Percentiles rank a stretch among this genome's conserved stretches.
Conservation (phyloP, 768 basidiomycete genomes). For the Mycena pura region DNA sequence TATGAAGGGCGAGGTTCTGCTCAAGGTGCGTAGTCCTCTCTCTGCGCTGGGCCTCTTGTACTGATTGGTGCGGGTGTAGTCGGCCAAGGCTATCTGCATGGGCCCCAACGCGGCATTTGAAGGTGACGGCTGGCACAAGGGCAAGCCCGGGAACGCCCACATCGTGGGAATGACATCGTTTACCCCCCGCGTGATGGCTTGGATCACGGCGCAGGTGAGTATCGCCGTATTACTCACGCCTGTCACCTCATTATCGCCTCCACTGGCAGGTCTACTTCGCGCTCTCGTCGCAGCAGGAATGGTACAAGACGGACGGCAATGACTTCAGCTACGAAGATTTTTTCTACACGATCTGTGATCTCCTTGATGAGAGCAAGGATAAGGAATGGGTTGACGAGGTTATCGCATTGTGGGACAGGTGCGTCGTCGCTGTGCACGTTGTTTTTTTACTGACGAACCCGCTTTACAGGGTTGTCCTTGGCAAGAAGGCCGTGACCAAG, state of each 20-base stretch:
- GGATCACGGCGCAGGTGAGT: constrained; percentile 1
- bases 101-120: neutral
- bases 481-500: neutral
- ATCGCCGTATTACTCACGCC: neutral
- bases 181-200: neutral
- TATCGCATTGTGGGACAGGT: neutral
- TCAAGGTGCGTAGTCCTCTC: neutral
- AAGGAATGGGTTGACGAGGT: neutral
- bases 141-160: neutral
- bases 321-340: neutral
- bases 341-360: neutral
- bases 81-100: constrained; percentile 9
- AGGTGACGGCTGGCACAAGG: constrained; percentile 13
- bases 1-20: neutral
- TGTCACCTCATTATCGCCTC: neutral
- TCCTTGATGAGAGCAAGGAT: neutral
- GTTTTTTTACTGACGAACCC: neutral
- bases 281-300: constrained; percentile 1
- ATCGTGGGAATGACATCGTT: neutral
- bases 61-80: neutral
- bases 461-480: neutral
- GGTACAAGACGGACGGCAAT: neutral
- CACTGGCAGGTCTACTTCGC: neutral
- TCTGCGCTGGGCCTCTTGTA: too few species aligned
- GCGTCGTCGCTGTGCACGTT: neutral